Evolutionary conservation across 768 basidiomycete species (phyloP).

Genomic region (Tulasnella sp.): DNA sequence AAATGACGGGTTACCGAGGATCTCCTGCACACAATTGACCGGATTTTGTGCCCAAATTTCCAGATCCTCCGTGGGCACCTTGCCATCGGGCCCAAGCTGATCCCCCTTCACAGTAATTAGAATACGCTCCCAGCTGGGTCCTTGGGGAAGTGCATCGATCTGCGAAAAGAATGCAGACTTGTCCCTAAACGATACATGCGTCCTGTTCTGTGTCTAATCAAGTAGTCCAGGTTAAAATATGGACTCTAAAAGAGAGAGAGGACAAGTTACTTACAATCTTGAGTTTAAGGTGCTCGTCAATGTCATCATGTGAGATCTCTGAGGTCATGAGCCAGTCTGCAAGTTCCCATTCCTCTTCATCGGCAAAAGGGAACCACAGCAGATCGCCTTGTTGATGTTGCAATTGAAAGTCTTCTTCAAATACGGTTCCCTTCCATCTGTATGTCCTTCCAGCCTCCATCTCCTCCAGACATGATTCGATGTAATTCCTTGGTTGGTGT

Average conservation of each 20-base stretch:
- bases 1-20: slow-evolving; percentile 31
- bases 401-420: background rate
- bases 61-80: too few species aligned
- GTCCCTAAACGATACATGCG: too few species aligned
- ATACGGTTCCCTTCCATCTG: background rate
- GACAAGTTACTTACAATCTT: background rate
- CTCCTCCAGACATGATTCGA: background rate
- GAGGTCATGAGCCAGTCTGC: slow-evolving; percentile 13
- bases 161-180: too few species aligned
- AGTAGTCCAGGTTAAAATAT: slow-evolving; percentile 28
- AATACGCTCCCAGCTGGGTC: too few species aligned
- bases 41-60: too few species aligned
- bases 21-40: slow-evolving; percentile 28
- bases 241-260: background rate
- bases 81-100: too few species aligned
- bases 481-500: too few species aligned
- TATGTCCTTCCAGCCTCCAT: background rate
- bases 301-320: background rate
- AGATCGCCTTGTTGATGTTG: background rate
- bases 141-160: too few species aligned
- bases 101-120: too few species aligned
- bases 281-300: slow-evolving; percentile 2
- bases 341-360: slow-evolving; percentile 15
- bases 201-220: too few species aligned
- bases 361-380: slow-evolving; percentile 7